phyloP scores from a whole-genome alignment of 164 flowering plant species.

The Houttuynia cordata region DNA sequence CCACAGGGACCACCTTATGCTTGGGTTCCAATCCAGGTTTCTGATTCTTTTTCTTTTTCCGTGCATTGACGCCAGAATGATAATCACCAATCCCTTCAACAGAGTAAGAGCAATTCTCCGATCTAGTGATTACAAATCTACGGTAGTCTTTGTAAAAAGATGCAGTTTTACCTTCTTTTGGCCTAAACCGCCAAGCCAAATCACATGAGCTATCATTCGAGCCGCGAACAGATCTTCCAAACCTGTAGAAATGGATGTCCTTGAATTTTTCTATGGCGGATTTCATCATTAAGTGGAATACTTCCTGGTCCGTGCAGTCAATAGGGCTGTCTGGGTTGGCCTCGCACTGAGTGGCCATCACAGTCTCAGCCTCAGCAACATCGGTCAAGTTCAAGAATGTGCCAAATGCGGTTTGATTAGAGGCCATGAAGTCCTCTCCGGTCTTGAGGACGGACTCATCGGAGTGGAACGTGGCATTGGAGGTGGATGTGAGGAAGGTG shows the following conservation, averaged over 20 bases:
- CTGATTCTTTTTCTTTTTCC: slow-evolving; percentile 73
- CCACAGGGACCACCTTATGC: not conserved
- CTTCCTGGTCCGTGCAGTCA: slow-evolving; percentile 63
- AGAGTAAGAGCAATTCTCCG: slow-evolving; percentile 44
- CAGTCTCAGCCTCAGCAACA: slow-evolving; percentile 16
- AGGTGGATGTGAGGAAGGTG: slow-evolving; percentile 48
- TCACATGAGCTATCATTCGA: slow-evolving; percentile 54
- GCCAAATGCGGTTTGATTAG: slow-evolving; percentile 48
- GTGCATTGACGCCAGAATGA: slow-evolving; percentile 74
- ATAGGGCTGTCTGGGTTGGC: slow-evolving; percentile 30
- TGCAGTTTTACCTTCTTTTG: slow-evolving; percentile 82
- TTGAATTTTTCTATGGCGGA: slow-evolving; percentile 58
- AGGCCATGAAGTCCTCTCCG: slow-evolving; percentile 69
- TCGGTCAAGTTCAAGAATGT: slow-evolving; percentile 52
- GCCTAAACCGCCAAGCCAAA: slow-evolving; percentile 95
- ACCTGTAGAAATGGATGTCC: slow-evolving; percentile 76
- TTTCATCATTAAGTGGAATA: slow-evolving; percentile 76
- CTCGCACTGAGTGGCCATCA: slow-evolving; percentile 21
- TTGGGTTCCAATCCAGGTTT: slow-evolving; percentile 37
- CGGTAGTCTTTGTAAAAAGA: slow-evolving; percentile 79
- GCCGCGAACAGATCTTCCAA: slow-evolving; percentile 76
- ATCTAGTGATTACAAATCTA: slow-evolving; percentile 51
- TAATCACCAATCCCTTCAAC: slow-evolving; percentile 64
- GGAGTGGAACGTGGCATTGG: slow-evolving; percentile 70
- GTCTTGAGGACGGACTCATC: slow-evolving; percentile 60